phyloP scores from a whole-genome alignment of 805 yeast genomes.

The Tetrapisispora taiwanensis region DNA sequence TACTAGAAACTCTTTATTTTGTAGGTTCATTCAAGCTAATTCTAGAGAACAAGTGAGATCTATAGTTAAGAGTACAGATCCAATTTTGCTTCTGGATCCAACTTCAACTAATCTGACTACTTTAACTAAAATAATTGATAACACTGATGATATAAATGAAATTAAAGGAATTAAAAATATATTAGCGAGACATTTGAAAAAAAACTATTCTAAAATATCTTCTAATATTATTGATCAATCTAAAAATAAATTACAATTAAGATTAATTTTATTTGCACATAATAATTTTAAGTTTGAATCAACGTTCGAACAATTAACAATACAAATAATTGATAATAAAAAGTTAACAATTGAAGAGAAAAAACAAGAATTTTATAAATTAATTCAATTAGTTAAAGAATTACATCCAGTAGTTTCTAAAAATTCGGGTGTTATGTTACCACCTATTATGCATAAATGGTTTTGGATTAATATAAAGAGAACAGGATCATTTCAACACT shows the following conservation, averaged over 20 bases:
- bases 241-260: conserved; percentile 4
- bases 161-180: neutral
- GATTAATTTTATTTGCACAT: conserved; percentile 9
- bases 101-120: neutral
- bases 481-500: conserved; percentile 16
- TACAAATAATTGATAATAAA: conserved; percentile 1
- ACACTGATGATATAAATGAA: neutral
- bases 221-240: conserved; percentile 2
- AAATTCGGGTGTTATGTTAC: conserved; percentile 10
- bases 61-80: neutral
- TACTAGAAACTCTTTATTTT: too few species aligned
- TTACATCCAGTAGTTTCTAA: conserved; percentile 9
- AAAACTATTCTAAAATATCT: conserved; percentile 5
- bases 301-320: conserved; percentile 6
- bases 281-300: conserved; percentile 9
- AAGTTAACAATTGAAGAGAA: conserved; percentile 4
- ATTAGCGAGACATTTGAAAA: conserved; percentile 5
- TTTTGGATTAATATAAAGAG: conserved; percentile 14
- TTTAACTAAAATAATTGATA: neutral
- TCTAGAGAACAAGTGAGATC: neutral
- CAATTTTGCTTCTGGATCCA: neutral
- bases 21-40: neutral
- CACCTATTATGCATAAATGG: conserved; percentile 21
- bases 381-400: conserved; percentile 14
- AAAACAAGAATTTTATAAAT: conserved; percentile 10